A percentile compares a stretch with the other conserved stretches of the same genome.
Evolutionary conservation across 2,329 filamentous ascomycete species (phyloP).

Genomic region (Aureobasidium sp.): DNA sequence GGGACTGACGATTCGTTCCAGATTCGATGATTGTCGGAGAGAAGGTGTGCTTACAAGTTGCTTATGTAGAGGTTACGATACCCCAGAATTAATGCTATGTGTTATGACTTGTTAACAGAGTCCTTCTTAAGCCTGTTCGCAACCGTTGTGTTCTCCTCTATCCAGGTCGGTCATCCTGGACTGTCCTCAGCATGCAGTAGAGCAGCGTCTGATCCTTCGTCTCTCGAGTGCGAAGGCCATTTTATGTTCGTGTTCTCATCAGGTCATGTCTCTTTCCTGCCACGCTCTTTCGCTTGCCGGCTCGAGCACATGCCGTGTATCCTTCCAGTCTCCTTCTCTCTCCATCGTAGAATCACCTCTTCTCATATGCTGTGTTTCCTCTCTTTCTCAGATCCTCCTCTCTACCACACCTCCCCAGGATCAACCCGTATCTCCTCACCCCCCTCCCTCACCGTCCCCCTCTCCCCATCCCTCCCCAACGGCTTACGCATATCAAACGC

Average conservation of each 20-base stretch:
- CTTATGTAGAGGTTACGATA: not conserved
- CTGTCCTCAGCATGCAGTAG: not conserved
- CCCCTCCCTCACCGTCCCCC: slow-evolving; percentile 69
- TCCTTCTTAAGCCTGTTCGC: not conserved
- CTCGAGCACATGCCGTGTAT: not conserved
- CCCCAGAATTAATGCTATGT: not conserved
- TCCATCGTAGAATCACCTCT: not conserved
- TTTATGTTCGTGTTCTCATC: not conserved
- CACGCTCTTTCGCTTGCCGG: not conserved
- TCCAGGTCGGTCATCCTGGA: not conserved
- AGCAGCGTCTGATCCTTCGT: not conserved
- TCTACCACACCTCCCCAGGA: slow-evolving; percentile 77
- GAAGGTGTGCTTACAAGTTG: not conserved
- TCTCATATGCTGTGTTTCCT: no score
- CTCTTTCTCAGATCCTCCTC: not conserved
- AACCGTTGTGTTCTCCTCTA: not conserved
- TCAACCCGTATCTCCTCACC: slow-evolving; percentile 72
- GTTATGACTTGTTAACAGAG: not conserved
- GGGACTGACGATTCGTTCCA: not conserved
- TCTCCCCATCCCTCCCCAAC: slow-evolving; percentile 69
- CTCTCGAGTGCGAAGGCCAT: not conserved
- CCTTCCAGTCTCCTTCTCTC: not conserved
- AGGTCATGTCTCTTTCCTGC: not conserved
- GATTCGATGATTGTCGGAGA: not conserved
- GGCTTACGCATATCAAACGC: slow-evolving; percentile 97